A percentile compares a stretch with the other conserved stretches of the same genome.
Evolutionary conservation across 1,284 basidiomycete species (phyloP).

Genomic region (Anthracocystis setariae): DNA sequence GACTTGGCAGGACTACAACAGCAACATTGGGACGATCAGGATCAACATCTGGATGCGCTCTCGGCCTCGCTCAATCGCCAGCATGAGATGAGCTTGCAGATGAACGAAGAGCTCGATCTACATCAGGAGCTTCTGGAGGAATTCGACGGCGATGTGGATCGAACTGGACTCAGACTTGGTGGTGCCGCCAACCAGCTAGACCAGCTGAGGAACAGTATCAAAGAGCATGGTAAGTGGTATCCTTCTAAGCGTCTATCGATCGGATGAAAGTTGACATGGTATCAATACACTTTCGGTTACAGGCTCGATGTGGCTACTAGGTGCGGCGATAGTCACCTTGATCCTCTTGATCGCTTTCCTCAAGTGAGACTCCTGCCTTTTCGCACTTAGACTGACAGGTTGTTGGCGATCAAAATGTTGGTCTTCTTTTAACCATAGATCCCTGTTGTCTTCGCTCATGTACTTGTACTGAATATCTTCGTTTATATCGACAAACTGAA

Average conservation of each 20-base stretch:
- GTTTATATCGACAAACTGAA: too few species aligned
- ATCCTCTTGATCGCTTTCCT: slow-evolving; percentile 60
- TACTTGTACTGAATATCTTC: background rate
- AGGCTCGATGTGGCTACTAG: slow-evolving; percentile 56
- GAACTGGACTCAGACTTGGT: slow-evolving; percentile 57
- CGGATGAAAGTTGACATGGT: background rate
- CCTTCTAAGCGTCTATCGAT: background rate
- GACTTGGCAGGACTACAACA: slow-evolving; percentile 39
- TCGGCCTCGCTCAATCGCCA: slow-evolving; percentile 60
- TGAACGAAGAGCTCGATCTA: slow-evolving; percentile 66
- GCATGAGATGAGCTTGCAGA: slow-evolving; percentile 60
- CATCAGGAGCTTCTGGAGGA: slow-evolving; percentile 58
- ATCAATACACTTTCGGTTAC: background rate
- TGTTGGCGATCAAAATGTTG: too few species aligned
- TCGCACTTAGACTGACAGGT: too few species aligned
- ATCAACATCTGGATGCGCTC: slow-evolving; percentile 59
- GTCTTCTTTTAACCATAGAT: background rate
- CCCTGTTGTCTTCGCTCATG: too few species aligned
- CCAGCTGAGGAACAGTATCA: slow-evolving; percentile 48
- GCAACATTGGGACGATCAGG: slow-evolving; percentile 54
- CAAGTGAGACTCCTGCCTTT: too few species aligned
- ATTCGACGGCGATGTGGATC: slow-evolving; percentile 54
- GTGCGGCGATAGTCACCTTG: slow-evolving; percentile 55
- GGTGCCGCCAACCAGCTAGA: slow-evolving; percentile 54
- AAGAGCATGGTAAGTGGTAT: slow-evolving; percentile 60